Percentiles rank a stretch among this genome's conserved stretches.
Conservation (phyloP, 495 filamentous ascomycete genomes). For the Parathielavia appendiculata region DNA sequence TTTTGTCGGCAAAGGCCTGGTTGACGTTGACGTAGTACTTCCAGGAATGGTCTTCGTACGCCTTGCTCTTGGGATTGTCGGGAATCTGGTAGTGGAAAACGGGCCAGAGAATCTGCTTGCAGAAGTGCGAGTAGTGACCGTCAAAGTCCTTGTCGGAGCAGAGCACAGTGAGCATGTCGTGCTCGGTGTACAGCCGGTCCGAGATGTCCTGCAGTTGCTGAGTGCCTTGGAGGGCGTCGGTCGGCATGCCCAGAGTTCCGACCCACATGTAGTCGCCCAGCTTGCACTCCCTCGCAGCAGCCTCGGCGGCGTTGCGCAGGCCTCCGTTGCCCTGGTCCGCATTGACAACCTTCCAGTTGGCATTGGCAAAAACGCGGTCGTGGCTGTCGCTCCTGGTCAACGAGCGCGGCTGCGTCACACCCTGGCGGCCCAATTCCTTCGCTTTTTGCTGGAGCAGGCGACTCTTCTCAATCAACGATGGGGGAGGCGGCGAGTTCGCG, state of each 20-base stretch:
- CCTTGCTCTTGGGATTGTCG: slow-evolving; percentile 95
- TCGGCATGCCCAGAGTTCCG: slow-evolving; percentile 87
- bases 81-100: slow-evolving; percentile 97
- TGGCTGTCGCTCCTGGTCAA: slow-evolving; percentile 47
- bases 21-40: slow-evolving; percentile 87
- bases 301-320: slow-evolving; percentile 77
- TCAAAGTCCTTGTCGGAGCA: slow-evolving; percentile 84
- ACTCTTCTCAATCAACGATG: slow-evolving; percentile 61
- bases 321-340: slow-evolving; percentile 89
- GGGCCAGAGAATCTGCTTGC: slow-evolving; percentile 85
- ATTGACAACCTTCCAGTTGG: slow-evolving; percentile 74
- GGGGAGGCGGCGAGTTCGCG: slow-evolving; percentile 61
- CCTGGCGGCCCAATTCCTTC: slow-evolving; percentile 43
- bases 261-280: slow-evolving; percentile 75
- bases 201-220: slow-evolving; percentile 72
- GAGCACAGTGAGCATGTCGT: slow-evolving; percentile 74
- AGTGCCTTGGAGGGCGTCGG: slow-evolving; percentile 65
- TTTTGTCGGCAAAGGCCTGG: slow-evolving; percentile 82
- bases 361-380: slow-evolving; percentile 60
- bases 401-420: slow-evolving; percentile 43
- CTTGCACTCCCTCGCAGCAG: slow-evolving; percentile 59
- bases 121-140: slow-evolving; percentile 88
- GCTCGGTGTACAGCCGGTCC: slow-evolving; percentile 69
- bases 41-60: slow-evolving; percentile 94
- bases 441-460: slow-evolving; percentile 50